phyloP scores from a whole-genome alignment of 371 early-diverging fungal species.

The Haplosporangium sp. region DNA sequence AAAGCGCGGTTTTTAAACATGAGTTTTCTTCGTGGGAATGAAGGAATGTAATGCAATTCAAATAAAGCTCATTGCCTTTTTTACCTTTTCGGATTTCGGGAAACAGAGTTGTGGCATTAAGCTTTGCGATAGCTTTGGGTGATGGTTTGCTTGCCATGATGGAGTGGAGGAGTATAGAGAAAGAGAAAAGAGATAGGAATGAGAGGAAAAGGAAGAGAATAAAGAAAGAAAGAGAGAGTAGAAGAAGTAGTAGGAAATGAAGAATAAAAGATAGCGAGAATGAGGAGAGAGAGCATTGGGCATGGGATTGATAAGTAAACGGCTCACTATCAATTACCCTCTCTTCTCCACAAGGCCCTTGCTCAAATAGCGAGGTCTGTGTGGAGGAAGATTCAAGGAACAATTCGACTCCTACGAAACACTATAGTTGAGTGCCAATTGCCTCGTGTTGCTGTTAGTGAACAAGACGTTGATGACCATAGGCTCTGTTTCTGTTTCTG shows the following conservation, averaged over 20 bases:
- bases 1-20: neutral
- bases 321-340: neutral
- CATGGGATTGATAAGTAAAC: neutral
- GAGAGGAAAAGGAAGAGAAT: neutral
- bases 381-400: neutral
- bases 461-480: too few species aligned
- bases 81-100: conserved; percentile 48
- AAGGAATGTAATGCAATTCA: too few species aligned
- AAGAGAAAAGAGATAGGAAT: neutral
- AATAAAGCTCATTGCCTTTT: too few species aligned
- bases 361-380: neutral
- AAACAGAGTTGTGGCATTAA: conserved; percentile 50
- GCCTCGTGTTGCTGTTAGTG: too few species aligned
- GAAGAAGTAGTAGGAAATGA: neutral
- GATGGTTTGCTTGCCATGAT: conserved; percentile 37
- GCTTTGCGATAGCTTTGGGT: conserved; percentile 41
- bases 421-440: too few species aligned
- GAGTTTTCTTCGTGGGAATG: too few species aligned
- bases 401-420: too few species aligned
- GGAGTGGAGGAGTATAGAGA: neutral
- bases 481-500: neutral
- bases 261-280: neutral
- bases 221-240: neutral
- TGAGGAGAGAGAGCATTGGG: too few species aligned
- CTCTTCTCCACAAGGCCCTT: conserved; percentile 1